Evolutionary conservation across 176 grass and related monocot species (phyloP), one percentile per base, ranked within the genome.

Genomic region (Neostapfia colusana): DNA sequence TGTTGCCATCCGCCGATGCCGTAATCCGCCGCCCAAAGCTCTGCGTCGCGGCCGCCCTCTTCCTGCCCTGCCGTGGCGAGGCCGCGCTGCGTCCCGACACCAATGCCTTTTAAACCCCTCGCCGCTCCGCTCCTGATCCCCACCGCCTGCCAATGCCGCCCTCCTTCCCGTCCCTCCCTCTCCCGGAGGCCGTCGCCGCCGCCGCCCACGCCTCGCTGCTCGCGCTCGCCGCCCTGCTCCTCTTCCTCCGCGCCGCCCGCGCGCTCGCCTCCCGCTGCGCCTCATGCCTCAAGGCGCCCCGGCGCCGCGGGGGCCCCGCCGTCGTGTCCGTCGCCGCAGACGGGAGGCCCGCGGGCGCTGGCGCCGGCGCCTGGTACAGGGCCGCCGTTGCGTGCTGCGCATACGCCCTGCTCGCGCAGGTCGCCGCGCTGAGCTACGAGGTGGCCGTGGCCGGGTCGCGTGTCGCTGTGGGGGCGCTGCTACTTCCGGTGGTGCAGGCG

Each of bases 61-160:
- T 6, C 14, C 43, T 50, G 48, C 23, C 61, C 65, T 50, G 23
- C 73, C 53, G 60, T 60, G 80, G 74, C 80, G 28, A 78, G 79
- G 62, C 86, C 64, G 24, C 65, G 14, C 50, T 38, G 70, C 37
- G 68, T 48, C 68, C 31, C 69, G 65, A 16, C 40, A 58, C 76
- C 81, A 49, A 88, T 88, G 86, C 86, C 86, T 88, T 88, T 84
- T 88, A 88, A 84, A 76, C 76, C 86, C 76, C 56, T 50, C 75
- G 69, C 80, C 61, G 73, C 74, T 18, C 68, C 76, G 28, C 28
- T 63, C 45, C 69, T 38, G 62, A 75, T 80, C 70, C 81, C 63
- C 21, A 57, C 67, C 79, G 53, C 77, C 85, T 84, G 54, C 81
- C 80, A 83, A 88, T 88, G 86, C 86, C 86, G 81, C 75, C 15